Evolutionary conservation across 202 grass and related monocot genomes (phyloP).

Genomic region (Panicum virgatum): DNA sequence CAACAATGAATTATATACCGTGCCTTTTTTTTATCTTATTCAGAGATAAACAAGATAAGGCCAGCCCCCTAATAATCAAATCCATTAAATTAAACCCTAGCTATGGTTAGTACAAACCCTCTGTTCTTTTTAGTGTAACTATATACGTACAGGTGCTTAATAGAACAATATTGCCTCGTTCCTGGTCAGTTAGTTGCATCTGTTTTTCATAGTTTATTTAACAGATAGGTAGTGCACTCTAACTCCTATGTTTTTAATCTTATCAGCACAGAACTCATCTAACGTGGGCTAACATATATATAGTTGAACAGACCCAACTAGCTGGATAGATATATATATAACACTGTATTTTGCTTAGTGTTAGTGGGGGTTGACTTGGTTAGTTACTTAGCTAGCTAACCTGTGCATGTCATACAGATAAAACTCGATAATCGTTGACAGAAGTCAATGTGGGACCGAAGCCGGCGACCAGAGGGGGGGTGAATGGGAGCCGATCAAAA

Average conservation of each 20-base stretch:
- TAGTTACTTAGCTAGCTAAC: background rate
- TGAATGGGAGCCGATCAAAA: no score
- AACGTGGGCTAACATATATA: background rate
- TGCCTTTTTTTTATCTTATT: background rate
- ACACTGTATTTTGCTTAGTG: background rate
- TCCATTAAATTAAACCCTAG: background rate
- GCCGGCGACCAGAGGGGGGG: no score
- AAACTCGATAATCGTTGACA: background rate
- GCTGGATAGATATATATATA: background rate
- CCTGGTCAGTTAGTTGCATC: background rate
- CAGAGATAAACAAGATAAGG: background rate
- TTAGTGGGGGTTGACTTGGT: constrained; percentile 42
- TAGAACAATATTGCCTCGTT: background rate
- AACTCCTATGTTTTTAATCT: constrained; percentile 15
- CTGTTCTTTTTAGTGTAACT: background rate
- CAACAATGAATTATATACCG: background rate
- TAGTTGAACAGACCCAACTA: background rate
- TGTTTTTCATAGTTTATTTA: background rate
- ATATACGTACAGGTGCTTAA: background rate
- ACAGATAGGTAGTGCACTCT: constrained; percentile 13
- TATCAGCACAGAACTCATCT: background rate
- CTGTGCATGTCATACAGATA: background rate
- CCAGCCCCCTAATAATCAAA: background rate
- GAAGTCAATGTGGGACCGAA: no score
- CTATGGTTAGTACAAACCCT: background rate